These are phyloP conservation scores for Fusarium musae DNA, from an alignment of 2,329 filamentous ascomycete species.

Conservation along the genomic window DNA sequence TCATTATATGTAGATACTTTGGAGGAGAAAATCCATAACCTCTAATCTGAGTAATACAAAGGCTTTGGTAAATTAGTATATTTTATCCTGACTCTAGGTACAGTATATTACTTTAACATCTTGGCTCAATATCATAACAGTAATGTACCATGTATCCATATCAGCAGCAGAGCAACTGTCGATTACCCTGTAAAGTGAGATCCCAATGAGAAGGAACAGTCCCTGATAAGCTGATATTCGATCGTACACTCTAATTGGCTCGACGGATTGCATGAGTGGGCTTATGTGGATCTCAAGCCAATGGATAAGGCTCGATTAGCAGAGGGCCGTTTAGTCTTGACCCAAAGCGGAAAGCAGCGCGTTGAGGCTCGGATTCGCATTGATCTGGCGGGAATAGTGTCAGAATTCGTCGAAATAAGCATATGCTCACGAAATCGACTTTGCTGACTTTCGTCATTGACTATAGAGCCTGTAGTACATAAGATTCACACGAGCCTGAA, in stretches of 20 bases:
- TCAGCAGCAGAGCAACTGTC: background rate
- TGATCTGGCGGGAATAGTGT: background rate
- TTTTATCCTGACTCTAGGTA: background rate
- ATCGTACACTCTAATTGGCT: background rate
- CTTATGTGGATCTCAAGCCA: background rate
- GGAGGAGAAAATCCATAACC: too few relatives aligned
- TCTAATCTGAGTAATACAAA: too few relatives aligned
- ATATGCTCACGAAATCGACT: rapidly evolving
- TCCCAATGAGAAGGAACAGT: background rate
- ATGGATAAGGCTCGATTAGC: rapidly evolving
- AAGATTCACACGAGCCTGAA: rapidly evolving
- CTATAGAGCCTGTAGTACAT: rapidly evolving
- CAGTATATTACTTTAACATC: rapidly evolving
- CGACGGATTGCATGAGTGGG: rapidly evolving
- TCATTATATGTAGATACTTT: too few relatives aligned
- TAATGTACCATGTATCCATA: background rate
- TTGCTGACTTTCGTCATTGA: background rate
- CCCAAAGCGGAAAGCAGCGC: background rate
- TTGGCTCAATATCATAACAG: rapidly evolving
- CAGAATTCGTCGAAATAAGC: background rate
- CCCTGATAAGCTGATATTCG: background rate
- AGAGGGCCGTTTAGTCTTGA: rapidly evolving
- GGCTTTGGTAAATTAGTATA: too few relatives aligned
- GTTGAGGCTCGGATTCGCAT: background rate
- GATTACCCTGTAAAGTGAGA: background rate